Evolutionary conservation across 2,329 filamentous ascomycete genomes (phyloP).

Genomic region (Colletotrichum acutatum): DNA sequence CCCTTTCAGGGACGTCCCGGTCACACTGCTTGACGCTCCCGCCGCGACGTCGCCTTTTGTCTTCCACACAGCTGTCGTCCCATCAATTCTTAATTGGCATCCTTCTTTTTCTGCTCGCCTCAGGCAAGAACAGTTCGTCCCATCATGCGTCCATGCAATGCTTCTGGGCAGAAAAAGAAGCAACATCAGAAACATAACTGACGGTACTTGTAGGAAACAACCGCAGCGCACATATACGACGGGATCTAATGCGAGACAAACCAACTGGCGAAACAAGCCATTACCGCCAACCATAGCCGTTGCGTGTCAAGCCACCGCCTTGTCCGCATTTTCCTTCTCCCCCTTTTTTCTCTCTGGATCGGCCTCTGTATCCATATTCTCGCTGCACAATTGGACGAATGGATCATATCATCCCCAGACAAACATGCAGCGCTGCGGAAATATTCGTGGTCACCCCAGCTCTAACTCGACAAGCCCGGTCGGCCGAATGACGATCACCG

Average conservation of each 20-base stretch:
- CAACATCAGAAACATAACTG: neutral
- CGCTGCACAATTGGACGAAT: neutral
- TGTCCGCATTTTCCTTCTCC: neutral
- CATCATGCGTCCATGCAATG: neutral
- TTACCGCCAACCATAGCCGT: neutral
- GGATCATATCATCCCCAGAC: neutral
- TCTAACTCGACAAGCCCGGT: constrained; percentile 17
- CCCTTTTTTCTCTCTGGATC: neutral
- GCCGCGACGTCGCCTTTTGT: neutral
- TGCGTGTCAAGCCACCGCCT: neutral
- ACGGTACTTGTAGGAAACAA: neutral
- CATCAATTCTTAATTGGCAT: neutral
- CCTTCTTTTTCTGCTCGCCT: neutral
- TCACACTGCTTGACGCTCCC: neutral
- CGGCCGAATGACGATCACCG: constrained; percentile 33
- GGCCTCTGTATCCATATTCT: neutral
- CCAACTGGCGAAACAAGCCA: neutral
- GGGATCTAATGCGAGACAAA: too few species aligned
- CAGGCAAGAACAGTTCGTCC: constrained; percentile 6
- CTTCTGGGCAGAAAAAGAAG: neutral
- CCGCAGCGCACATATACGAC: neutral
- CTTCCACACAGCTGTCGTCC: neutral
- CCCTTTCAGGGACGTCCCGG: neutral
- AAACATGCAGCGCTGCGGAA: neutral
- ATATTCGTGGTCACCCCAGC: neutral